Percentiles rank a stretch among this genome's conserved stretches.
Conservation (phyloP, 441 rosid genomes). For the Bocquillonia castaneifolia region DNA sequence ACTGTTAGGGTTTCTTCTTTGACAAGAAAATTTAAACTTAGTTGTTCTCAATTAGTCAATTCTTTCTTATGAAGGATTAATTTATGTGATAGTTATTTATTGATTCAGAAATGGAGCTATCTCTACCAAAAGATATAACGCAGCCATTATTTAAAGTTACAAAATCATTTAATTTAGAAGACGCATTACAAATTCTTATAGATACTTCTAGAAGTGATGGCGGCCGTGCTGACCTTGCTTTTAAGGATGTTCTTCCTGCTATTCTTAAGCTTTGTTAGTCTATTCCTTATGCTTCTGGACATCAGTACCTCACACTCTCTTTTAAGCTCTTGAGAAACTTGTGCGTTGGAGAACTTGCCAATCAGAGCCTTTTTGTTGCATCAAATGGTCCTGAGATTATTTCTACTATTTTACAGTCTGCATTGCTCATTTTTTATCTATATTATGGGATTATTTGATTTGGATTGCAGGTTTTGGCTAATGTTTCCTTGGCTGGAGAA, state of each 20-base stretch:
- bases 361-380: constrained; percentile 53
- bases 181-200: constrained; percentile 44
- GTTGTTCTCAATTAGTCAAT: too few species aligned
- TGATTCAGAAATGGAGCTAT: constrained; percentile 8
- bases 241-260: constrained; percentile 38
- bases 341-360: constrained; percentile 63
- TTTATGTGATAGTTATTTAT: background rate
- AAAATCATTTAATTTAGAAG: constrained; percentile 33
- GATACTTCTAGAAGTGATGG: constrained; percentile 37
- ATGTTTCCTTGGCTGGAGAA: constrained; percentile 63
- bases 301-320: constrained; percentile 34
- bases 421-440: constrained; percentile 21
- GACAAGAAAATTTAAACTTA: too few species aligned
- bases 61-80: too few species aligned
- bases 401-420: constrained; percentile 30
- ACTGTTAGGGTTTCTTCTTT: too few species aligned
- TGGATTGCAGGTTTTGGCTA: constrained; percentile 61
- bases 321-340: constrained; percentile 64
- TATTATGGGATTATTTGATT: constrained; percentile 41
- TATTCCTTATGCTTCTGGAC: constrained; percentile 28
- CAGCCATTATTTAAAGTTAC: constrained; percentile 42
- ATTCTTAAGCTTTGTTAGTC: constrained; percentile 42
- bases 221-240: constrained; percentile 62
- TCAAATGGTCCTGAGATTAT: constrained; percentile 38
- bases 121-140: constrained; percentile 28